A percentile compares a stretch with the other conserved stretches of the same genome.
Conservation (phyloP, 1,284 basidiomycete genomes). For the Ustilago lituana region DNA sequence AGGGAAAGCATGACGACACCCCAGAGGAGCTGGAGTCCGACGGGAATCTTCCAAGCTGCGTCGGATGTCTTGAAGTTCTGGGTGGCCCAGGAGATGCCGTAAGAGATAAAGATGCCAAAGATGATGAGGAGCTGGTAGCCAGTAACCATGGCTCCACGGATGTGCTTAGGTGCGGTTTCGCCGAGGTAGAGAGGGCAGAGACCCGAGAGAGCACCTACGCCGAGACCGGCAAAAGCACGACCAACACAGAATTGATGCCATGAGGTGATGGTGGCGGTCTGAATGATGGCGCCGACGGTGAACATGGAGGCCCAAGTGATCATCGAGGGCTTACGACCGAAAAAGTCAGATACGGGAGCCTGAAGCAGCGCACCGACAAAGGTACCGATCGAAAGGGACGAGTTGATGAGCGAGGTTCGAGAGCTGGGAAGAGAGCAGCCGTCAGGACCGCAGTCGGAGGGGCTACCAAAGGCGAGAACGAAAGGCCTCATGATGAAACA, state of each 20-base stretch:
- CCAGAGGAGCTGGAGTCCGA: slow-evolving; percentile 74
- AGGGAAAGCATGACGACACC: slow-evolving; percentile 69
- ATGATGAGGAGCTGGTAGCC: slow-evolving; percentile 74
- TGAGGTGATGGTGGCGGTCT: slow-evolving; percentile 47
- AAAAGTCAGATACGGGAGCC: slow-evolving; percentile 71
- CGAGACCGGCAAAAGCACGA: slow-evolving; percentile 58
- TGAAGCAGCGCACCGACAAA: slow-evolving; percentile 74
- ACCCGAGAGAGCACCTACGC: slow-evolving; percentile 55
- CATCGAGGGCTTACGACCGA: slow-evolving; percentile 75
- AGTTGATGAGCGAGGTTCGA: slow-evolving; percentile 75
- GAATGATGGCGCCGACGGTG: slow-evolving; percentile 56
- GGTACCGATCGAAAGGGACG: slow-evolving; percentile 78
- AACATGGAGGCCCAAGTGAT: slow-evolving; percentile 71
- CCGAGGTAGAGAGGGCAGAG: slow-evolving; percentile 84
- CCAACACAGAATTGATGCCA: slow-evolving; percentile 53
- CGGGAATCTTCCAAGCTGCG: slow-evolving; percentile 74
- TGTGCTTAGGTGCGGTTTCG: slow-evolving; percentile 78
- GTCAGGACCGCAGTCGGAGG: slow-evolving; percentile 20
- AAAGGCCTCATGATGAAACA: slow-evolving; percentile 57
- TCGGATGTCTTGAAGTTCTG: slow-evolving; percentile 43
- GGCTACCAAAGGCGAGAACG: slow-evolving; percentile 38
- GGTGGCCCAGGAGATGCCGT: slow-evolving; percentile 73
- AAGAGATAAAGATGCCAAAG: slow-evolving; percentile 72
- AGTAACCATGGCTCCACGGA: slow-evolving; percentile 84
- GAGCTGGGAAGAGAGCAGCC: slow-evolving; percentile 52